phyloP scores from a whole-genome alignment of 78 protist genomes.

The Capsaspora owczarzaki region DNA sequence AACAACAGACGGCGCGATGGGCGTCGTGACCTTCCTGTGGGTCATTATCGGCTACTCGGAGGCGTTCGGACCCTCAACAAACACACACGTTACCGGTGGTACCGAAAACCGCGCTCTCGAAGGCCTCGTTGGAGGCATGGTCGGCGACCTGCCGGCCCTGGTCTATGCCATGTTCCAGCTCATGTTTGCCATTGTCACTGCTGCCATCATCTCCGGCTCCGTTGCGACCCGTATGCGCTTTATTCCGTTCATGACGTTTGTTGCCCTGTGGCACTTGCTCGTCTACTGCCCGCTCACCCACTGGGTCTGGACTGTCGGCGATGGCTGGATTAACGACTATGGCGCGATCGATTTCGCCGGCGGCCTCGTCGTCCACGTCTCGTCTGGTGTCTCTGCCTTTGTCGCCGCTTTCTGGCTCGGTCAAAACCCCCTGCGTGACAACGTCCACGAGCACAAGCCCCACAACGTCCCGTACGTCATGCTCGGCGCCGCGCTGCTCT shows the following conservation, averaged over 20 bases:
- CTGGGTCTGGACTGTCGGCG: conserved; percentile 56
- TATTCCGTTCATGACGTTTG: conserved; percentile 40
- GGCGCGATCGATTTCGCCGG: conserved; percentile 82
- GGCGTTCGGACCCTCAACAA: no score
- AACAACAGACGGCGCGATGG: no score
- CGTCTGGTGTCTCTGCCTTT: conserved; percentile 67
- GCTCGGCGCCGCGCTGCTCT: conserved; percentile 65
- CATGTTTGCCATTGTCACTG: conserved; percentile 84
- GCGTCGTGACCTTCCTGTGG: background rate
- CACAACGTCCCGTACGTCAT: background rate
- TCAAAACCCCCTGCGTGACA: no score
- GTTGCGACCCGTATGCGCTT: conserved; percentile 63
- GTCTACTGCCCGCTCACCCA: conserved; percentile 83
- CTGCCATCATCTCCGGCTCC: conserved; percentile 77
- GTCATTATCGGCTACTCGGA: background rate
- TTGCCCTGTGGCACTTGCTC: conserved; percentile 59
- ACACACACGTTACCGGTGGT: no score
- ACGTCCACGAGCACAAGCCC: no score
- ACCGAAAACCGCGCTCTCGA: no score
- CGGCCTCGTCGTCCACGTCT: conserved; percentile 80
- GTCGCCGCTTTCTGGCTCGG: conserved; percentile 43
- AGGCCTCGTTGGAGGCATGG: conserved; percentile 54
- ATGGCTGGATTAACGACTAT: conserved; percentile 54
- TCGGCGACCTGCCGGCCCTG: conserved; percentile 50
- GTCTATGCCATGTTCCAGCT: conserved; percentile 53